These are phyloP conservation scores for Magnusiomyces ingens DNA, from an alignment of 1,139 yeast species.

Conservation along the genomic window DNA sequence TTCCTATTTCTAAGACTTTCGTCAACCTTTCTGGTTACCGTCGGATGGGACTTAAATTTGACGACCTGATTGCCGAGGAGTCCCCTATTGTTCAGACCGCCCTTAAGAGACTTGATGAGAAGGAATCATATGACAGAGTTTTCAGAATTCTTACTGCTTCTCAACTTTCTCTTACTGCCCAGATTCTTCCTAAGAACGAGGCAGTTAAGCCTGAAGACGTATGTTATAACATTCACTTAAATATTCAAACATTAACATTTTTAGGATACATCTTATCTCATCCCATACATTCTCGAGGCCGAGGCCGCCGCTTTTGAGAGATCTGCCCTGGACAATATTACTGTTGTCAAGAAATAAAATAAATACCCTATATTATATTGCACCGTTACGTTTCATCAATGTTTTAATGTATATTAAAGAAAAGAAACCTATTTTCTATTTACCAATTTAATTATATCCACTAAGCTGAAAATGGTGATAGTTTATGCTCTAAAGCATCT, in stretches of 20 bases:
- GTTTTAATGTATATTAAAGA: not conserved
- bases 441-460: not conserved
- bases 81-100: slow-evolving; percentile 83
- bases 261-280: slow-evolving; percentile 67
- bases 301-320: slow-evolving; percentile 90
- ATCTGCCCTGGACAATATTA: slow-evolving; percentile 77
- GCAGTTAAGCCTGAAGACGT: slow-evolving; percentile 67
- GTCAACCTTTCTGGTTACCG: slow-evolving; percentile 81
- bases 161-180: slow-evolving; percentile 79
- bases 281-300: slow-evolving; percentile 88
- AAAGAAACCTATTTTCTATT: not conserved
- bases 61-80: slow-evolving; percentile 85
- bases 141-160: slow-evolving; percentile 89
- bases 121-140: slow-evolving; percentile 81
- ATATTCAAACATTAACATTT: slow-evolving; percentile 6
- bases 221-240: not conserved
- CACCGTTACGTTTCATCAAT: not conserved
- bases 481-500: slow-evolving; percentile 13
- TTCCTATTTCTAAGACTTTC: slow-evolving; percentile 75
- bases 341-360: slow-evolving; percentile 32
- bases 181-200: slow-evolving; percentile 74
- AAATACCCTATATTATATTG: not conserved
- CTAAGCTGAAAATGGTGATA: not conserved
- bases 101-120: slow-evolving; percentile 74
- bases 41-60: slow-evolving; percentile 74